Conservation (phyloP, 1,284 basidiomycete genomes). For the Cutaneotrichosporon sp. region DNA sequence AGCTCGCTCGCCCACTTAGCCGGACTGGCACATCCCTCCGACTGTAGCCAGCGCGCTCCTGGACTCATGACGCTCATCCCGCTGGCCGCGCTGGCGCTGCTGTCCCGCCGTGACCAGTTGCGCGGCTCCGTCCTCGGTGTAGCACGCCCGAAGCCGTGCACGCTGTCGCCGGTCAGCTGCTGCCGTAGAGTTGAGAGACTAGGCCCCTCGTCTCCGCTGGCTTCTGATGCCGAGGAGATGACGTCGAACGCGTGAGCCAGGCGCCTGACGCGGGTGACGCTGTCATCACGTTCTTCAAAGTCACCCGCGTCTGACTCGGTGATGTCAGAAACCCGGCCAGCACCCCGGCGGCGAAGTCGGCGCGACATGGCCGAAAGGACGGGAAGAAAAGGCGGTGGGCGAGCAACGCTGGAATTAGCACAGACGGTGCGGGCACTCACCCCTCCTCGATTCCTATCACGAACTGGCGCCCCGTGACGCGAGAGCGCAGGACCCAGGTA, state of each 20-base stretch:
- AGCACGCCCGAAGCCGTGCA: slow-evolving; percentile 16
- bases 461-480: slow-evolving; percentile 35
- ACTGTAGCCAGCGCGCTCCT: slow-evolving; percentile 10
- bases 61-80: slow-evolving; percentile 5
- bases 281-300: slow-evolving; percentile 20
- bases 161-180: slow-evolving; percentile 37
- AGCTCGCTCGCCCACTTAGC: background rate
- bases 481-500: slow-evolving; percentile 37
- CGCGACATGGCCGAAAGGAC: slow-evolving; percentile 36
- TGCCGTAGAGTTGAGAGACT: slow-evolving; percentile 13
- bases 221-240: slow-evolving; percentile 28
- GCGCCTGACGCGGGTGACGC: slow-evolving; percentile 31
- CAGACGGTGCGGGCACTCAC: background rate
- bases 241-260: slow-evolving; percentile 38
- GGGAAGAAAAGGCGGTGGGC: slow-evolving; percentile 41
- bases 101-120: slow-evolving; percentile 12
- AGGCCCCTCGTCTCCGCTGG: slow-evolving; percentile 22
- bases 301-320: no score
- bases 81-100: slow-evolving; percentile 2
- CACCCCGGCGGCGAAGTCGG: slow-evolving; percentile 28
- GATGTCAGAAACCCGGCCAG: slow-evolving; percentile 18
- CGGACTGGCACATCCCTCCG: no score
- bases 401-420: slow-evolving; percentile 12
- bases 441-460: slow-evolving; percentile 18
- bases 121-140: slow-evolving; percentile 11